Conservation (phyloP, 192 early-diverging fungal species). For the Radiomyces spectabilis region DNA sequence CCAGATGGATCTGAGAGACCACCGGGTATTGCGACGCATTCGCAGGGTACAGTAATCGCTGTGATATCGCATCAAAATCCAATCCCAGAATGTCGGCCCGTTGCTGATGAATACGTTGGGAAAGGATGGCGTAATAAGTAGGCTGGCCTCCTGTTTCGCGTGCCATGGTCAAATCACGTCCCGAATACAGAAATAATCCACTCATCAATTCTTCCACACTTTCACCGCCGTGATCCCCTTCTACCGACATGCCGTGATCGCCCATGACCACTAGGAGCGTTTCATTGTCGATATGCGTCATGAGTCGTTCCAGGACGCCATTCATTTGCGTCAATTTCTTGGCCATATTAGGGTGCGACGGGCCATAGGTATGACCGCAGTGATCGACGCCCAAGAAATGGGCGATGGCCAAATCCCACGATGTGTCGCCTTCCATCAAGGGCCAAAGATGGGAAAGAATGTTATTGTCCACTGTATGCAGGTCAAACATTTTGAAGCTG, state of each 20-base stretch:
- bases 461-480: conserved; percentile 90
- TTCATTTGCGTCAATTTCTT: conserved; percentile 86
- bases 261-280: conserved; percentile 87
- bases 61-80: conserved; percentile 8
- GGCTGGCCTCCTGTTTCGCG: no score
- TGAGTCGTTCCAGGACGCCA: conserved; percentile 55
- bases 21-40: conserved; percentile 34
- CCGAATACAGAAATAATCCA: conserved; percentile 77
- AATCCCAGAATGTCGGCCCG: conserved; percentile 8
- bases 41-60: conserved; percentile 10
- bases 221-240: conserved; percentile 97
- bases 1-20: conserved; percentile 86
- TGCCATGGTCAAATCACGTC: conserved; percentile 30
- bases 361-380: conserved; percentile 87
- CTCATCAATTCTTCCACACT: conserved; percentile 84
- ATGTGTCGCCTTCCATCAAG: conserved; percentile 15
- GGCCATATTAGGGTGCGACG: conserved; percentile 79
- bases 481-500: conserved; percentile 76
- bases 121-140: no score
- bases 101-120: conserved; percentile 5
- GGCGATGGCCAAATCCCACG: conserved; percentile 80
- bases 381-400: conserved; percentile 97
- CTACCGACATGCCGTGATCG: conserved; percentile 94
- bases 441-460: conserved; percentile 56
- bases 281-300: conserved; percentile 61